Conservation (phyloP, 2,329 filamentous ascomycete species). For the Fusarium sp. region DNA sequence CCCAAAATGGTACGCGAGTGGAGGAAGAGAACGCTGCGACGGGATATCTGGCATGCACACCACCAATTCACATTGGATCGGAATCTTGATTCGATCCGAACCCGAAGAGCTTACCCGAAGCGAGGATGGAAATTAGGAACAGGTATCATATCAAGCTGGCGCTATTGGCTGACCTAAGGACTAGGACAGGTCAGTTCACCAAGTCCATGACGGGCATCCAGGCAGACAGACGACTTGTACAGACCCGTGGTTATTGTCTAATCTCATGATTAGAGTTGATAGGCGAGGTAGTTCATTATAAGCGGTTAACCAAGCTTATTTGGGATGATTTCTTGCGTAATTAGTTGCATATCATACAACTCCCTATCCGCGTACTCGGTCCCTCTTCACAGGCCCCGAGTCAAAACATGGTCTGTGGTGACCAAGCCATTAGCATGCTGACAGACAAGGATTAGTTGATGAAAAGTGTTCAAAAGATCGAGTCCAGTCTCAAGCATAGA, state of each 20-base stretch:
- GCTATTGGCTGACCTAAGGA: constrained; percentile 22
- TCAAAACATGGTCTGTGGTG: neutral
- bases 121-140: constrained; percentile 11
- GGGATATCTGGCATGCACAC: neutral
- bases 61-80: constrained; percentile 23
- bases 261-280: neutral
- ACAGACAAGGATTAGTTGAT: neutral
- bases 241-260: neutral
- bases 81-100: constrained; percentile 25
- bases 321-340: neutral
- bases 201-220: constrained; percentile 9
- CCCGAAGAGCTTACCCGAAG: constrained; percentile 22
- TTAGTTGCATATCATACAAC: neutral
- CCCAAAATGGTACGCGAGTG: neutral
- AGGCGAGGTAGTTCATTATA: neutral
- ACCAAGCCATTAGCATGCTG: neutral
- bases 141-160: neutral
- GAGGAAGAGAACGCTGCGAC: neutral
- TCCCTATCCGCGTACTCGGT: neutral
- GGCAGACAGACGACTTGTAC: neutral
- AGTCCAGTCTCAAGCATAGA: neutral
- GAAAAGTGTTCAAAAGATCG: neutral
- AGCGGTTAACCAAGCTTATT: neutral
- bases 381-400: neutral
- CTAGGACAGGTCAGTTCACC: neutral